Percentiles rank a stretch among this genome's conserved stretches.
Evolutionary conservation across 2,329 filamentous ascomycete species (phyloP).

Genomic region (Pezicula radicicola): DNA sequence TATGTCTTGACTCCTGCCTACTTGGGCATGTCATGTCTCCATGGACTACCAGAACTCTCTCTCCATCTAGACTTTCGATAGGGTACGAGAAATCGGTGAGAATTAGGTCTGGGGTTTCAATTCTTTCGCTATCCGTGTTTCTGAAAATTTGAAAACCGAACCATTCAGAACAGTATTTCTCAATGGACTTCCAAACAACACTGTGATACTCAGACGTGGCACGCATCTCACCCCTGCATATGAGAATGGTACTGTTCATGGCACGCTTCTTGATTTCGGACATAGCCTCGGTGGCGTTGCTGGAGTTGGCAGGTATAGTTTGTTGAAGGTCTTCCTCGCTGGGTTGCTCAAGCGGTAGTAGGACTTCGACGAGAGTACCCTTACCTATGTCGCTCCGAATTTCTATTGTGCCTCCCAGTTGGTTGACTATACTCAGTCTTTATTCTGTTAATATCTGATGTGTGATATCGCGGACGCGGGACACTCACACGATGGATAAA

Average conservation of each 20-base stretch:
- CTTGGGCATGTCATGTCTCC: constrained; percentile 10
- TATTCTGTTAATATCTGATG: neutral
- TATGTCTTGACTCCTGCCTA: constrained; percentile 1
- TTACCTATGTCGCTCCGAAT: constrained; percentile 49
- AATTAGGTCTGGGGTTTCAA: constrained; percentile 12
- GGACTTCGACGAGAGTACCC: constrained; percentile 52
- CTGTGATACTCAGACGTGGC: constrained; percentile 3
- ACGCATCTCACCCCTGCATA: constrained; percentile 4
- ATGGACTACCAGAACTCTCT: constrained; percentile 18
- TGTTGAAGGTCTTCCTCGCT: neutral
- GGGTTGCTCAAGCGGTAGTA: constrained; percentile 31
- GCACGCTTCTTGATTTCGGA: constrained; percentile 10
- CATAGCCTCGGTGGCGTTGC: constrained; percentile 8
- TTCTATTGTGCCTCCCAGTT: constrained; percentile 57
- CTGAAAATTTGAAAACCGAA: constrained; percentile 19
- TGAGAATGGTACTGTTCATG: constrained; percentile 12
- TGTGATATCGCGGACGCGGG: neutral
- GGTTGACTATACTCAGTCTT: constrained; percentile 47
- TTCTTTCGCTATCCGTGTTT: neutral
- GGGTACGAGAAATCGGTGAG: constrained; percentile 13
- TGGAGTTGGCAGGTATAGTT: neutral
- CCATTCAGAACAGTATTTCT: constrained; percentile 24
- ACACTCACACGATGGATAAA: constrained; percentile 56
- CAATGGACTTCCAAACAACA: constrained; percentile 19
- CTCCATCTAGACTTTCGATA: constrained; percentile 1